phyloP scores from a whole-genome alignment of 2,329 filamentous ascomycete species.

The Paramyrothecium roridum region DNA sequence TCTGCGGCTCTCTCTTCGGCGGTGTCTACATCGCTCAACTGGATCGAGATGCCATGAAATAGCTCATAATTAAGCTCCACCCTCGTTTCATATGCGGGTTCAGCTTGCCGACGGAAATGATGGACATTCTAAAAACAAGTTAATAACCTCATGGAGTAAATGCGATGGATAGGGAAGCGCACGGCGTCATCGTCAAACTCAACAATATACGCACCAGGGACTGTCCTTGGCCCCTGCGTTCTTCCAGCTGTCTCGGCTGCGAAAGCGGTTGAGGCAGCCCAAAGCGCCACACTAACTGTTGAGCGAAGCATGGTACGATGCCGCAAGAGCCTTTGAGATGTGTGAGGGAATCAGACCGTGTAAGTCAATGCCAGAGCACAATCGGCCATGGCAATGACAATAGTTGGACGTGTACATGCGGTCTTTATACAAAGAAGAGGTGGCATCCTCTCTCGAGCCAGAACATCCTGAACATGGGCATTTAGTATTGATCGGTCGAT shows the following conservation, averaged over 20 bases:
- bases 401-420: not conserved
- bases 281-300: not conserved
- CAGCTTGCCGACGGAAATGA: not conserved
- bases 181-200: not conserved
- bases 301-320: not conserved
- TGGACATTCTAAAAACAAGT: slow-evolving; percentile 8
- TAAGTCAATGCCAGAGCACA: not conserved
- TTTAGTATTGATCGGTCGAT: not conserved
- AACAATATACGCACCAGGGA: not conserved
- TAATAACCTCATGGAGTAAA: slow-evolving; percentile 4
- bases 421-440: not conserved
- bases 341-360: not conserved
- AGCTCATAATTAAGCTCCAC: slow-evolving; percentile 11
- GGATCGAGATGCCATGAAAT: slow-evolving; percentile 19
- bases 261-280: not conserved
- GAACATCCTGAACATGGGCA: not conserved
- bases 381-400: not conserved
- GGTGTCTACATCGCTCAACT: slow-evolving; percentile 18
- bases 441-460: not conserved
- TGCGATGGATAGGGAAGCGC: not conserved
- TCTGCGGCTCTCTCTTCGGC: slow-evolving; percentile 24
- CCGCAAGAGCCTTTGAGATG: not conserved
- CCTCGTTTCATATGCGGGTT: not conserved
- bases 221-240: not conserved
- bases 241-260: not conserved